Conservation (phyloP, 768 basidiomycete species). For the Psilocybe azurescens region DNA sequence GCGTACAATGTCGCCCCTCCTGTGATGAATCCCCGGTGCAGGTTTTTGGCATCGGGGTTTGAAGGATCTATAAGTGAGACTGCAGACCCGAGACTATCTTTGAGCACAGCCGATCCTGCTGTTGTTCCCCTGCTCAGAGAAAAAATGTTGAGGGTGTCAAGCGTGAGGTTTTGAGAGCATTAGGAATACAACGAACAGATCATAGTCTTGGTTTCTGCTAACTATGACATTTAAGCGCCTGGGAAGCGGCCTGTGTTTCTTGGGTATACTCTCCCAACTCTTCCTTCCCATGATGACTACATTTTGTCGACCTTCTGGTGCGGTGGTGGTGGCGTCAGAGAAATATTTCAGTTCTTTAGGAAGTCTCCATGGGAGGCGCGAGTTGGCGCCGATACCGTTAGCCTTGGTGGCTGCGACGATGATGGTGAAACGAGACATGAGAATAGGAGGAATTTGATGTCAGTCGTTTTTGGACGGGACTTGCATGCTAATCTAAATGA, state of each 20-base stretch:
- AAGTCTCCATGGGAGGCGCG: constrained; percentile 86
- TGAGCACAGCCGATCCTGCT: constrained; percentile 38
- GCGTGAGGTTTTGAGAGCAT: neutral
- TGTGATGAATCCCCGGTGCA: constrained; percentile 81
- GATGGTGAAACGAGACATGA: constrained; percentile 79
- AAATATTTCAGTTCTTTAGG: constrained; percentile 94
- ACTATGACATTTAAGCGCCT: constrained; percentile 81
- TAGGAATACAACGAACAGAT: constrained; percentile 54
- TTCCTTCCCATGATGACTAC: constrained; percentile 94
- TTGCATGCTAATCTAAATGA: neutral
- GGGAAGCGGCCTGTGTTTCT: constrained; percentile 79
- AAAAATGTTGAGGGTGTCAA: neutral
- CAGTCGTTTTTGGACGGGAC: neutral
- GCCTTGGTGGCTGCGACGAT: constrained; percentile 90
- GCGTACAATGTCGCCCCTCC: constrained; percentile 91
- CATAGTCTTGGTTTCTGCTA: constrained; percentile 61
- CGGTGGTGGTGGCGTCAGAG: constrained; percentile 71
- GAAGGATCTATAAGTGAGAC: constrained; percentile 36
- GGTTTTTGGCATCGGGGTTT: constrained; percentile 25
- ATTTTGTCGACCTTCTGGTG: constrained; percentile 63
- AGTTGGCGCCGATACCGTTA: constrained; percentile 87
- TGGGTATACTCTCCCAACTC: constrained; percentile 97
- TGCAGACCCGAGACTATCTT: constrained; percentile 48
- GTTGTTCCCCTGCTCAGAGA: constrained; percentile 20
- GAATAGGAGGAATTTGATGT: neutral